Base-by-base conservation (phyloP, 345 rosid species). In the Populus pruinosa region DNA sequence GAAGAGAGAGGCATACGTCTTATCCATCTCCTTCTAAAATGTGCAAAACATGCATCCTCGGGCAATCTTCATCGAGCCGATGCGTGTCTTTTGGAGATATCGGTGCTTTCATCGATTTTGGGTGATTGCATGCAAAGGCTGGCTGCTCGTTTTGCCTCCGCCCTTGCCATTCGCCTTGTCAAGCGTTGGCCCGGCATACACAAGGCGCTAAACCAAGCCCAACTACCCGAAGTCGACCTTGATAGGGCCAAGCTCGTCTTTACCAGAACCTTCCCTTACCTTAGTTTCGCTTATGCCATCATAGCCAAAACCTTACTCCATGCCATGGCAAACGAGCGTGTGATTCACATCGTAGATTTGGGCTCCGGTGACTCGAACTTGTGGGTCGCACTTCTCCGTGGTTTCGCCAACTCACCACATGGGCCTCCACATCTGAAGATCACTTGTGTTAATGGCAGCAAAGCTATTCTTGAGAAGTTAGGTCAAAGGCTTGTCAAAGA, bases 111-210 rank as follows among this genome's bases (percentile, higher is more conserved):
- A 20, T 88, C 89, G 0, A 61, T 82, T 23, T 69, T 85, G 1
- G 89, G 91, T 0, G 88, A 90, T 79, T 83, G 90, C 73, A 82
- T 87, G 83, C 93, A 90, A 63, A 75, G 91, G 14, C 80, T 88
- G 8, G 86, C 90, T 0, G 85, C 87, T 14, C 56, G 76, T 47
- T 88, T 87, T 3, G 85, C 90, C 70, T 84, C 87, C 0, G 88
- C 87, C 35, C 81, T 90, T 0, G 88, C 89, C 7, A 64, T 76
- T n/a, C 87, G 87, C 14, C 81, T 88, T 4, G 79, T 87, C 74
- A 88, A 82, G 82, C 83, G 86, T 13, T 87, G 91, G 93, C 85
- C 85, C 0, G 90, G 93, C 61, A 59, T 87, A 18, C 76, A 84
- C 72, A 88, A 77, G 55, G 86, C 88, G 61, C 10, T 86, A 44